A percentile compares a stretch with the other conserved stretches of the same genome.
Conservation (phyloP, 306 rosid genomes). For the Echinosophora koreensis region DNA sequence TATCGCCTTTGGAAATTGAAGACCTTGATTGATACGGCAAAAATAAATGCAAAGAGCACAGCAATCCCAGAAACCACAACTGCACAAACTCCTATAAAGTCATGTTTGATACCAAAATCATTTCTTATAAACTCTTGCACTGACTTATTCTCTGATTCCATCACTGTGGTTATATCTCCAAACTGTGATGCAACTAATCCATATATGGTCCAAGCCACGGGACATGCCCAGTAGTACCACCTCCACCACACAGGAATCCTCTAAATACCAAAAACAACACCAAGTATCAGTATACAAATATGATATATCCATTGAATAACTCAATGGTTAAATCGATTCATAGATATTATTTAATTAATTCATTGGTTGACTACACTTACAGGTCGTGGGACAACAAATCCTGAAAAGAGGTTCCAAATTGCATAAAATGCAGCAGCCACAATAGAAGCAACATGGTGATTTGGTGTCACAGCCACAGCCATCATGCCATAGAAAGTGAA, state of each 20-base stretch:
- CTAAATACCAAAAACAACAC: background rate
- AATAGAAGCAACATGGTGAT: conserved; percentile 70
- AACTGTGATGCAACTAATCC: conserved; percentile 79
- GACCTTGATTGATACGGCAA: conserved; percentile 56
- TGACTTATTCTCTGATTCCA: conserved; percentile 42
- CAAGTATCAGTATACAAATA: background rate
- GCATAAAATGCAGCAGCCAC: conserved; percentile 72
- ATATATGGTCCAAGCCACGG: conserved; percentile 84
- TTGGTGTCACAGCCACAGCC: conserved; percentile 82
- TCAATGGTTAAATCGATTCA: background rate
- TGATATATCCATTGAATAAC: background rate
- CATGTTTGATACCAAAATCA: conserved; percentile 58
- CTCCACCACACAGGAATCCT: conserved; percentile 83
- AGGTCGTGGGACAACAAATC: conserved; percentile 69
- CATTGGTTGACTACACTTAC: conserved; percentile 54
- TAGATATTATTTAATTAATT: background rate
- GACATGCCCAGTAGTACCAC: conserved; percentile 85
- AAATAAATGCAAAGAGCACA: conserved; percentile 53
- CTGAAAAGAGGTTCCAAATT: conserved; percentile 85
- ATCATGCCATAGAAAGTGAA: conserved; percentile 90
- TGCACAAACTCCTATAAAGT: conserved; percentile 59
- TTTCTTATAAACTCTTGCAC: conserved; percentile 51
- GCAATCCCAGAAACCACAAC: conserved; percentile 47
- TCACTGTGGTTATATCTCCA: conserved; percentile 50
- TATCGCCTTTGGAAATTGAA: conserved; percentile 70